Percentiles rank a stretch among this genome's conserved stretches.
Conservation (phyloP, 306 rosid species). For the Cicer arietinum region DNA sequence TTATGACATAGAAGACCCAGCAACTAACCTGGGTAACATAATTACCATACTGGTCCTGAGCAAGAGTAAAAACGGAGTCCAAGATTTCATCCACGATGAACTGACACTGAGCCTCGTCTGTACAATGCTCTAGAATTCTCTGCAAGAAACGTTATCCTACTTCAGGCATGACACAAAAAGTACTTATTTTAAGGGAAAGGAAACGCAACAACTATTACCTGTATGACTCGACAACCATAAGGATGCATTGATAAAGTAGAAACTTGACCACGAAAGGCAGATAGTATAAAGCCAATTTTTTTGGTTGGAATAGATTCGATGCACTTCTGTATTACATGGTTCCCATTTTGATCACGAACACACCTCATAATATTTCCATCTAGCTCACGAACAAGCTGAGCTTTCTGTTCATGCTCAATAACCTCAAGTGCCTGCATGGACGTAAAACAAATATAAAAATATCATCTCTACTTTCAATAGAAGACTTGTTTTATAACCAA, state of each 20-base stretch:
- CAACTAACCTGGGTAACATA: slow-evolving; percentile 68
- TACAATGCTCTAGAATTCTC: slow-evolving; percentile 71
- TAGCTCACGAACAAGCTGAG: slow-evolving; percentile 63
- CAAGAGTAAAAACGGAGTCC: slow-evolving; percentile 65
- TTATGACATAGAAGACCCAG: neutral
- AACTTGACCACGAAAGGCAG: slow-evolving; percentile 64
- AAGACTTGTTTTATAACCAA: slow-evolving; percentile 7
- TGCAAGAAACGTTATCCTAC: slow-evolving; percentile 45
- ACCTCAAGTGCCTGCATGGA: slow-evolving; percentile 65
- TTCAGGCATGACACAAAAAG: slow-evolving; percentile 24
- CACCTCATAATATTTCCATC: slow-evolving; percentile 70
- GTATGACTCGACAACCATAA: slow-evolving; percentile 72
- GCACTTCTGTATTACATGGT: slow-evolving; percentile 76
- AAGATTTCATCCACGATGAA: slow-evolving; percentile 69
- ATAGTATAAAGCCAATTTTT: slow-evolving; percentile 55
- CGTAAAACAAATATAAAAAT: slow-evolving; percentile 38
- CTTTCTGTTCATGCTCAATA: slow-evolving; percentile 66
- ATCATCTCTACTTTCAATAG: neutral
- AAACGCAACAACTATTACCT: slow-evolving; percentile 49
- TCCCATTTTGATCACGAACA: slow-evolving; percentile 71
- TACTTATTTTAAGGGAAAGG: slow-evolving; percentile 10
- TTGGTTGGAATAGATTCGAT: slow-evolving; percentile 62
- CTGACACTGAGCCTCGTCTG: slow-evolving; percentile 60
- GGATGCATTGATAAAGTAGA: slow-evolving; percentile 63
- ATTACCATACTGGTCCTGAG: slow-evolving; percentile 72